These are phyloP conservation scores for Solanum chmielewskii DNA, from an alignment of 257 asterid genomes.

Conservation along the genomic window DNA sequence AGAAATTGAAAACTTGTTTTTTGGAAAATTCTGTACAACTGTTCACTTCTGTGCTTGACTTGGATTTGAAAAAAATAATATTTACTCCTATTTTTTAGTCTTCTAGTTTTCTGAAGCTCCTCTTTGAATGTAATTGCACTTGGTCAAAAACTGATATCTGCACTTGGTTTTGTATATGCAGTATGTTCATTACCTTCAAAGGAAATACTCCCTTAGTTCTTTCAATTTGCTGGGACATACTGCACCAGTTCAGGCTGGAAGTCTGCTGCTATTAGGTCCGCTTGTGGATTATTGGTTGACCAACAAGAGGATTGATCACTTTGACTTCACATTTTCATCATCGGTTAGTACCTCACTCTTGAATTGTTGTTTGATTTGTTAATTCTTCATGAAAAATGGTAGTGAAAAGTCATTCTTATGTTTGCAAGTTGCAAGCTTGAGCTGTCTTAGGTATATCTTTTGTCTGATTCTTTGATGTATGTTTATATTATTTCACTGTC, in stretches of 20 bases:
- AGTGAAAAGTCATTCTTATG: not conserved
- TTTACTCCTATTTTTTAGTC: not conserved
- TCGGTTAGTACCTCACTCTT: slow-evolving; percentile 32
- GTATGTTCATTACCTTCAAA: slow-evolving; percentile 94
- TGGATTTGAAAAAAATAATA: not conserved
- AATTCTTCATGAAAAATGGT: not conserved
- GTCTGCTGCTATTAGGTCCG: slow-evolving; percentile 79
- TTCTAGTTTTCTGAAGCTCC: not conserved
- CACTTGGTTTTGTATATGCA: slow-evolving; percentile 26
- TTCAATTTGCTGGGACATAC: slow-evolving; percentile 98
- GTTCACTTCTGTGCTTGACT: not conserved
- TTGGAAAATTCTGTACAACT: not conserved
- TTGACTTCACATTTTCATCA: slow-evolving; percentile 47
- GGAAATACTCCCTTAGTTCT: slow-evolving; percentile 90
- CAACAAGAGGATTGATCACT: slow-evolving; percentile 73
- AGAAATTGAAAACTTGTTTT: not conserved
- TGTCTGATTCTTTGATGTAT: not conserved
- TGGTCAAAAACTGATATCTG: not conserved
- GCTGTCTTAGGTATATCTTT: not conserved
- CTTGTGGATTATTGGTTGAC: slow-evolving; percentile 90
- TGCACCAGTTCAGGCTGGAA: slow-evolving; percentile 93
- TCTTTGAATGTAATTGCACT: not conserved
- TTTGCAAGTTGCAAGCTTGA: not conserved
- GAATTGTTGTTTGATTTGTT: not conserved
- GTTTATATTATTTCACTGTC: not conserved